phyloP scores from a whole-genome alignment of 2,329 filamentous ascomycete genomes.

The Neofusicoccum sp. region DNA sequence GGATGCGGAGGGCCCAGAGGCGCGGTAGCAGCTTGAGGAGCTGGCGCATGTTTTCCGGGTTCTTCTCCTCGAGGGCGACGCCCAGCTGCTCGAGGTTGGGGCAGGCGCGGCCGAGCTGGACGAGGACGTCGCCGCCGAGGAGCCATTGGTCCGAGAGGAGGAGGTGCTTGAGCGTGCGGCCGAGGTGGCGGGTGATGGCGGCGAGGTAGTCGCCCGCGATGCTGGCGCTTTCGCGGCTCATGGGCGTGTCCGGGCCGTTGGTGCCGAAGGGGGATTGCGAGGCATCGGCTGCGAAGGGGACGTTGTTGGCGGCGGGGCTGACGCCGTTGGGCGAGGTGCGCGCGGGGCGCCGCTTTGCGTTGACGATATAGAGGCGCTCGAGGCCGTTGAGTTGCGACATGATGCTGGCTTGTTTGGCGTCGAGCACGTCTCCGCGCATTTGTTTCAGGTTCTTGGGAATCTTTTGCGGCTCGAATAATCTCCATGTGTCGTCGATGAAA shows the following conservation, averaged over 20 bases:
- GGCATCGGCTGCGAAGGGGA: slow-evolving; percentile 28
- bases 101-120: slow-evolving; percentile 55
- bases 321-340: slow-evolving; percentile 23
- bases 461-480: slow-evolving; percentile 29
- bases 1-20: slow-evolving; percentile 44
- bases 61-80: slow-evolving; percentile 59
- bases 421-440: slow-evolving; percentile 52
- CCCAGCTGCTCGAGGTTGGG: slow-evolving; percentile 63
- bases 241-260: slow-evolving; percentile 4
- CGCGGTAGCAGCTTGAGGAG: slow-evolving; percentile 43
- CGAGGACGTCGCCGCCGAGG: slow-evolving; percentile 52
- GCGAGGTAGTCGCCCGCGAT: slow-evolving; percentile 52
- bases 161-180: slow-evolving; percentile 56
- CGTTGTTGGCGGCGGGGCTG: slow-evolving; percentile 28
- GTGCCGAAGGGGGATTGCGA: slow-evolving; percentile 10
- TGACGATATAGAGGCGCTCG: slow-evolving; percentile 57
- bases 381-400: slow-evolving; percentile 47
- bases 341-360: slow-evolving; percentile 33
- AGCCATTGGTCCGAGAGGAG: slow-evolving; percentile 60
- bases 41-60: slow-evolving; percentile 37
- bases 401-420: slow-evolving; percentile 48
- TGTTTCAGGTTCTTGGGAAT: slow-evolving; percentile 48
- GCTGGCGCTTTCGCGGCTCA: slow-evolving; percentile 10
- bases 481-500: slow-evolving; percentile 62
- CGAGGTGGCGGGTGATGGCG: slow-evolving; percentile 54